Conservation (phyloP, 1,284 basidiomycete species). For the Apiotrichum porosum region DNA sequence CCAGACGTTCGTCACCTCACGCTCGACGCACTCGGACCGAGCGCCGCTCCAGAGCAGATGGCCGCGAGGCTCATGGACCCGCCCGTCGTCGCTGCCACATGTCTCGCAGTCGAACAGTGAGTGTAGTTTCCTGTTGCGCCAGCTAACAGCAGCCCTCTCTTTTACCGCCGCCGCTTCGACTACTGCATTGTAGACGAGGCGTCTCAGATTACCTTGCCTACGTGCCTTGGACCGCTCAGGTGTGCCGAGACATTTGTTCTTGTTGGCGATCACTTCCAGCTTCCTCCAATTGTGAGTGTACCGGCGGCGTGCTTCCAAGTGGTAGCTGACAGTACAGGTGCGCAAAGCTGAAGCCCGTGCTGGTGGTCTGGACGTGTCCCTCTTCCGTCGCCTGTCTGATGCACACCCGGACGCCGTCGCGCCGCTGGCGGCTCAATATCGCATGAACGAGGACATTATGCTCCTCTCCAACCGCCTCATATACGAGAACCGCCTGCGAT, state of each 20-base stretch:
- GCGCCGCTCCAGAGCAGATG: conserved; percentile 67
- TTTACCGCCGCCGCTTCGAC: conserved; percentile 79
- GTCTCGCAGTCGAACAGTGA: conserved; percentile 86
- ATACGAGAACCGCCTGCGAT: conserved; percentile 71
- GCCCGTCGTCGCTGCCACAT: conserved; percentile 92
- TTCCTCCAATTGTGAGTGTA: conserved; percentile 75
- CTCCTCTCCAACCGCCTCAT: conserved; percentile 82
- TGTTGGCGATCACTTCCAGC: conserved; percentile 94
- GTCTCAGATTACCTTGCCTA: conserved; percentile 93
- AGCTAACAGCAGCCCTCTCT: conserved; percentile 62
- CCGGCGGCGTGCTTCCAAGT: no score
- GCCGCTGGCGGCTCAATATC: conserved; percentile 80
- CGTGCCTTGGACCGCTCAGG: conserved; percentile 86
- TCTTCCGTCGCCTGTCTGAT: conserved; percentile 83
- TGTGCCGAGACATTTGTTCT: conserved; percentile 87
- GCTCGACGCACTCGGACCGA: conserved; percentile 55
- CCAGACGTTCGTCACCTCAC: conserved; percentile 69
- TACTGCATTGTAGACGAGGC: conserved; percentile 99
- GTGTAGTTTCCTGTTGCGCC: conserved; percentile 34
- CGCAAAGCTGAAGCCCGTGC: conserved; percentile 71
- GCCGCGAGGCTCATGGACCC: conserved; percentile 76
- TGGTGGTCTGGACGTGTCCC: conserved; percentile 80
- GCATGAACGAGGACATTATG: conserved; percentile 99
- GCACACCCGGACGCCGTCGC: conserved; percentile 78
- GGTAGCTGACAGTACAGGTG: conserved; percentile 56